Evolutionary conservation across 148 eudicot genomes (phyloP), one percentile per base, ranked within the genome.

Genomic region (Amaranthus hypochondriacus): DNA sequence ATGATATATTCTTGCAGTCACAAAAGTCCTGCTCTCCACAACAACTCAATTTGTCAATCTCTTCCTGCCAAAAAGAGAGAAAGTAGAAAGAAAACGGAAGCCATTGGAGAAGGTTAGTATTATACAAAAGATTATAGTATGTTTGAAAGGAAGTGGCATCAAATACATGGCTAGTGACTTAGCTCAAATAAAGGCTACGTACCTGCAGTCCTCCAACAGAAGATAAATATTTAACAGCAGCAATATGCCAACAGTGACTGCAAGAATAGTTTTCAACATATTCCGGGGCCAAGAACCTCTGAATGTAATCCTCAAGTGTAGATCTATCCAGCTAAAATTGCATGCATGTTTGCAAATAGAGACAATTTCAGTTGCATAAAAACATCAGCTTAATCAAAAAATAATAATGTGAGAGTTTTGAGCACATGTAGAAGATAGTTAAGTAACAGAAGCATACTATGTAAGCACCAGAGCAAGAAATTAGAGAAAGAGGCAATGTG

Each of bases 171-270:
- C 3, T 2, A 67, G 73, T 47, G 9, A 51, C 44, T 44, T 14
- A 68, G 58, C 48, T 68, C 58, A 54, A 58, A 62, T 18, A 55
- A 53, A 70, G 14, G 74, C 39, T 67, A 69, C 56, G 72, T 77
- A 89, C 98, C 92, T 89, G 82, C 74, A 81, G 75, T 68, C 84
- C 85, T 28, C 75, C 73, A n/a, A 69, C 62, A 39, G 62, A 15
- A 70, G 97, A 83, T 65, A 87, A 73, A 80, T 80, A 92, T 72
- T 89, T 89, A 14, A 81, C 55, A 28, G 97, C 98, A 82, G 93
- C 87, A 65, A 57, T 74, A 87, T 94, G 98, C 98, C 98, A 94
- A 80, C 98, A 94, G 69, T 75, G 86, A 74, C 85, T 86, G 80
- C 98, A 94, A 63, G 56, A 72, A 70, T 89, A 94, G 77, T 83